Conservation (phyloP, 305 asterid genomes). For the Salvia sclarea region DNA sequence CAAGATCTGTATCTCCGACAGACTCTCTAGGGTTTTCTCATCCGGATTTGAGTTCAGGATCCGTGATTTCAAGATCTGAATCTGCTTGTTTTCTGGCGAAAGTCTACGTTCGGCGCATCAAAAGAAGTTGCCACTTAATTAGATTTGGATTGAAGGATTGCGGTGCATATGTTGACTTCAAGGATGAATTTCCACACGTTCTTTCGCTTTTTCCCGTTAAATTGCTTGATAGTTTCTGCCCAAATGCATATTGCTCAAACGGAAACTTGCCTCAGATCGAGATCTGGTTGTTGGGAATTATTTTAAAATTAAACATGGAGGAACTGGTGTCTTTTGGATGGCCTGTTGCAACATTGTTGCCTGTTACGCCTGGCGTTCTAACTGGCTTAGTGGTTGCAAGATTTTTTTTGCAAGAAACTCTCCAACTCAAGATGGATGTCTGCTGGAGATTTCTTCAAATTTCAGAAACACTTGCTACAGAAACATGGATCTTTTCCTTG, state of each 20-base stretch:
- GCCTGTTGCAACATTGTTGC: slow-evolving; percentile 21
- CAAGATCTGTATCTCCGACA: slow-evolving; percentile 37
- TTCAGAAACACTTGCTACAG: slow-evolving; percentile 14
- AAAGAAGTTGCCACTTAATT: slow-evolving; percentile 20
- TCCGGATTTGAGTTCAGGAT: slow-evolving; percentile 35
- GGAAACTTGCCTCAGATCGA: slow-evolving; percentile 33
- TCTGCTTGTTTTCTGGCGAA: slow-evolving; percentile 23
- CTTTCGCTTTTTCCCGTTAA: slow-evolving; percentile 23
- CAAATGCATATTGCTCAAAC: slow-evolving; percentile 22
- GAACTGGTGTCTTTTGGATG: slow-evolving; percentile 11
- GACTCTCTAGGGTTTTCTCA: slow-evolving; percentile 31
- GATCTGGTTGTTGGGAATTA: slow-evolving; percentile 33
- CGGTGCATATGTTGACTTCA: slow-evolving; percentile 26
- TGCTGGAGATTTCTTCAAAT: slow-evolving; percentile 10
- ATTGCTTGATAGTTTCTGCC: slow-evolving; percentile 21
- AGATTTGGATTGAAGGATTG: slow-evolving; percentile 29
- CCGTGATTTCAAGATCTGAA: slow-evolving; percentile 35
- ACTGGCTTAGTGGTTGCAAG: slow-evolving; percentile 21
- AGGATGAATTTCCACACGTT: slow-evolving; percentile 33
- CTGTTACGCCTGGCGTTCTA: slow-evolving; percentile 23
- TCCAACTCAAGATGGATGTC: slow-evolving; percentile 25
- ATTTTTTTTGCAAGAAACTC: not conserved
- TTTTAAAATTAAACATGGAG: slow-evolving; percentile 12
- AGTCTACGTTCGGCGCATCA: slow-evolving; percentile 18
- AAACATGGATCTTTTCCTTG: slow-evolving; percentile 1